Percentiles rank a stretch among this genome's conserved stretches.
Conservation (phyloP, 1,284 basidiomycete species). For the Trametes sp. region DNA sequence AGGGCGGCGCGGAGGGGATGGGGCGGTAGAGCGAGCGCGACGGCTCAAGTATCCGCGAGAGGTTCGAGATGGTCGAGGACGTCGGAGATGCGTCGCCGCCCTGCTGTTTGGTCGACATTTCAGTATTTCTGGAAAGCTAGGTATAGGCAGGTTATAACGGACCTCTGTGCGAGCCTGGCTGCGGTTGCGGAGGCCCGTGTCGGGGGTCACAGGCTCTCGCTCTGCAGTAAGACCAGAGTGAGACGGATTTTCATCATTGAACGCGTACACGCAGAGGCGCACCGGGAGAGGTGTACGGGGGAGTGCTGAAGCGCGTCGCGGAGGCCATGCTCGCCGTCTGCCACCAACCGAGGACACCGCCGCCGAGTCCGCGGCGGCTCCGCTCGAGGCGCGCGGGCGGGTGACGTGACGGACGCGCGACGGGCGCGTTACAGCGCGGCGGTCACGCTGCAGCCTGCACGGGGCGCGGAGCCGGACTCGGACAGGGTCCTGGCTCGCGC, state of each 20-base stretch:
- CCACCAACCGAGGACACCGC: no score
- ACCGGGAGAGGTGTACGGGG: slow-evolving; percentile 23
- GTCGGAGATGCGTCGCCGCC: slow-evolving; percentile 32
- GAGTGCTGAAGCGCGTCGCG: slow-evolving; percentile 23
- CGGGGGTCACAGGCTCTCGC: slow-evolving; percentile 25
- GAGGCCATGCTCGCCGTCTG: slow-evolving; percentile 13
- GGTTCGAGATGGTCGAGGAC: slow-evolving; percentile 33
- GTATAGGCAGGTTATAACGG: no score
- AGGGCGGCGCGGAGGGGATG: slow-evolving; percentile 30
- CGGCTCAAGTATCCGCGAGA: slow-evolving; percentile 27
- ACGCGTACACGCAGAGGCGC: not conserved
- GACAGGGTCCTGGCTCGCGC: not conserved
- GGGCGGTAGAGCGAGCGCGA: slow-evolving; percentile 26
- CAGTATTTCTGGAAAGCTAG: no score
- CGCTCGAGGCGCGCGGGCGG: not conserved
- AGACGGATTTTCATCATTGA: not conserved
- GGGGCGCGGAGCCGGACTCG: slow-evolving; percentile 23
- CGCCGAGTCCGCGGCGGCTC: not conserved
- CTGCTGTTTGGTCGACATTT: no score
- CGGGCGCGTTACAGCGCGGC: slow-evolving; percentile 32
- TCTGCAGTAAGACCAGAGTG: slow-evolving; percentile 1
- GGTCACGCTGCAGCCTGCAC: slow-evolving; percentile 29
- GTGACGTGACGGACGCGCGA: slow-evolving; percentile 39
- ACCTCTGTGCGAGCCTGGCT: slow-evolving; percentile 18
- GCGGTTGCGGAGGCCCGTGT: slow-evolving; percentile 25